A percentile compares a stretch with the other conserved stretches of the same genome.
Conservation (phyloP, 305 asterid genomes). For the Solanum hybrid region DNA sequence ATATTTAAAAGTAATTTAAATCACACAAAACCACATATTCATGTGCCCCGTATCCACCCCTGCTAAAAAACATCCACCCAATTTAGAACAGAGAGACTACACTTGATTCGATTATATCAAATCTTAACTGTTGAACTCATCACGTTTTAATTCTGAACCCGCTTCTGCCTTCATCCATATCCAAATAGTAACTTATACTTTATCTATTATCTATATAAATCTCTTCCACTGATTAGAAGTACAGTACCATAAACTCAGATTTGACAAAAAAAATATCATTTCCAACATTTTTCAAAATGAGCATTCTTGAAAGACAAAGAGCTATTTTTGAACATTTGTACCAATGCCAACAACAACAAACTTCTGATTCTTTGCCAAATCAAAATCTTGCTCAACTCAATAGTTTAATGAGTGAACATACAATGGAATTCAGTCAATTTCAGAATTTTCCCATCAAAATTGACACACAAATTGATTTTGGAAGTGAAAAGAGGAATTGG, state of each 20-base stretch:
- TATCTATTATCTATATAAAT: not conserved
- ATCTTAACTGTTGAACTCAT: not conserved
- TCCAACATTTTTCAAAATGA: slow-evolving; percentile 13
- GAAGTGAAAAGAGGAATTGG: not conserved
- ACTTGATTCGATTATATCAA: not conserved
- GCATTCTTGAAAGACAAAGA: slow-evolving; percentile 40
- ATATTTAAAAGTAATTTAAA: not conserved
- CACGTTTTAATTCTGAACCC: not conserved
- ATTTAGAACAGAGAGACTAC: not conserved
- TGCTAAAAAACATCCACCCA: too few species aligned
- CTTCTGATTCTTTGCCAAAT: not conserved
- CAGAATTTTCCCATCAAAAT: not conserved
- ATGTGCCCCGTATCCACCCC: not conserved
- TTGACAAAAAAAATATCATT: not conserved
- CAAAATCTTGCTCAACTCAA: not conserved
- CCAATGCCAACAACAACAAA: not conserved
- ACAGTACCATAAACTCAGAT: not conserved
- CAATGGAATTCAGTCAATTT: not conserved
- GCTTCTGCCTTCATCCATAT: not conserved
- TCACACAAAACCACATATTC: not conserved
- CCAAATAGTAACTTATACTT: not conserved
- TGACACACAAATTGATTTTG: not conserved
- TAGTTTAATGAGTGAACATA: not conserved
- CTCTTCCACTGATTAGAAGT: not conserved
- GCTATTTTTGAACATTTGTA: slow-evolving; percentile 27